Evolutionary conservation across 1,284 basidiomycete species (phyloP).

Genomic region (Moesziomyces aphidis): DNA sequence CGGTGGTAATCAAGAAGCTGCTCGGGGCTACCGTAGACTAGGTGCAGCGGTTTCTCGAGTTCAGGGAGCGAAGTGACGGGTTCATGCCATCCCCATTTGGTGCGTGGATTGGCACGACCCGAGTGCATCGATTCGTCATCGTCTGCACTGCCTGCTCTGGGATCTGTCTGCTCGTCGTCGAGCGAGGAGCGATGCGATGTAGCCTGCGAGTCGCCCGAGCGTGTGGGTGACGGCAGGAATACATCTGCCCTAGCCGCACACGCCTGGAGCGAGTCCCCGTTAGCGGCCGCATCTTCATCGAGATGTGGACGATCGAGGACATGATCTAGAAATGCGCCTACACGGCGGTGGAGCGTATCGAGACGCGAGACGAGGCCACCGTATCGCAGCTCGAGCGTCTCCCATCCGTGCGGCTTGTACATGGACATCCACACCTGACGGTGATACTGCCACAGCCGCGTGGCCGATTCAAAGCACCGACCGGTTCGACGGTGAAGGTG

Average conservation of each 20-base stretch:
- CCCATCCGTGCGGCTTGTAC: conserved; percentile 67
- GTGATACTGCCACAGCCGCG: conserved; percentile 63
- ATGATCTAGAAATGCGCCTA: conserved; percentile 44
- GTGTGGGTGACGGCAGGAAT: conserved; percentile 16
- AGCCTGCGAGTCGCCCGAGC: conserved; percentile 14
- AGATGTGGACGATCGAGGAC: conserved; percentile 1
- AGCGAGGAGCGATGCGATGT: conserved; percentile 5
- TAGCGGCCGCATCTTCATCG: background rate
- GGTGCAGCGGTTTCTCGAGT: conserved; percentile 47
- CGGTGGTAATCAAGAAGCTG: conserved; percentile 62
- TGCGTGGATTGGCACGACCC: background rate
- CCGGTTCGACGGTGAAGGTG: conserved; percentile 27
- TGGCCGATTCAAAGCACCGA: conserved; percentile 41
- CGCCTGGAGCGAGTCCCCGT: conserved; percentile 7
- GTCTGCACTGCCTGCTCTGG: background rate
- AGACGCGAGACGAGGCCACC: conserved; percentile 66
- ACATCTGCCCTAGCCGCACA: conserved; percentile 15
- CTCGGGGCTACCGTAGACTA: conserved; percentile 57
- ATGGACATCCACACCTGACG: conserved; percentile 65
- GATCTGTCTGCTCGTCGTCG: conserved; percentile 1
- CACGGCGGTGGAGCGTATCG: conserved; percentile 64
- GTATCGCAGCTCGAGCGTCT: conserved; percentile 68
- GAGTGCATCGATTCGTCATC: conserved; percentile 37
- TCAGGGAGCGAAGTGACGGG: conserved; percentile 48
- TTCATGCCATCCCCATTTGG: conserved; percentile 32